Evolutionary conservation across 768 basidiomycete species (phyloP), one percentile per base, ranked within the genome.

Genomic region (Phaeotremella fagi): DNA sequence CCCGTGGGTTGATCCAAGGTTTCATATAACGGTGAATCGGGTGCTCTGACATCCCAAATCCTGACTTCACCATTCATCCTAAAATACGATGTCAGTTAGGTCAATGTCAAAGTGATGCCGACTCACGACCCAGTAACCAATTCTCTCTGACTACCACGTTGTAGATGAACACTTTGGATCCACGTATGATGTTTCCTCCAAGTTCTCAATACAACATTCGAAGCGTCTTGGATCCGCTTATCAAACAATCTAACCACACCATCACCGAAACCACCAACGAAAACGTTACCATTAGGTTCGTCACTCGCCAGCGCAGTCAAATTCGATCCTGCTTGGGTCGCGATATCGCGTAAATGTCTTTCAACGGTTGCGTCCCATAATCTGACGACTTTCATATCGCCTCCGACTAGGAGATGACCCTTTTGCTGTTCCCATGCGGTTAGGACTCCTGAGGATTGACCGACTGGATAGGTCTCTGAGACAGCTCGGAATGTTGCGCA

Each of bases 341-440:
- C 83, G 54, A 95, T 75, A 66, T 94, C 90, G 45, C 67, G 50
- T 3, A 66, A 46, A 58, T 69, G 68, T 15, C 68, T 43, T 72
- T 98, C 95, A 1, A 87, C 86, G 60, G 88, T 85, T 7, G 91
- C 94, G 71, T 99, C 92, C 95, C 95, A 99, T 3, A 91, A 80
- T 54, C 90, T 81, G 56, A 99, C 86, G 33, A 85, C 83, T 52
- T 84, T 82, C 31, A 89, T 86, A 75, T 98, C 94, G 1, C 94
- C 95, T 9, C 88, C 88, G 24, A 90, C 83, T n/a, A 97, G 78
- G 28, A 98, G 76, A 24, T 83, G 83, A 0, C 92, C 95, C 23
- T 84, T 80, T 1, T 81, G 79, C 75, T 97, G 94, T 66, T 87
- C 89, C 95, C 95, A 99, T 55, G 94, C 90, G 55, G 87, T 82